Evolutionary conservation across 495 filamentous ascomycete species (phyloP), one percentile per base, ranked within the genome.

Genomic region (Aspergillus mulundensis): DNA sequence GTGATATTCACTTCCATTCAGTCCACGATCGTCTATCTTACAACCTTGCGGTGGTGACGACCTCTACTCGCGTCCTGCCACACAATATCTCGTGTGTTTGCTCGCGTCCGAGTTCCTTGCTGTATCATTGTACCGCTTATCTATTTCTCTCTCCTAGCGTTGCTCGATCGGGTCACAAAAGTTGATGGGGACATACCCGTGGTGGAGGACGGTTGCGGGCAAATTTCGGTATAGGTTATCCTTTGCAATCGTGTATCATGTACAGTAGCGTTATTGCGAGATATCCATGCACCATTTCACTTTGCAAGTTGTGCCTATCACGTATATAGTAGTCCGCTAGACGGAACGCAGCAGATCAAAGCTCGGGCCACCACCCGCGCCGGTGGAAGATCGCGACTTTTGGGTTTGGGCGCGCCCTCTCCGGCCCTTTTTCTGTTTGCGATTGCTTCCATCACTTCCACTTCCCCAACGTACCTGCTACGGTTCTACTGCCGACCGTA

Each of bases 341-440:
- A 24, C 49, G 51, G 52, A 53, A 42, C 32, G 38, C 21, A 42
- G 50, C 38, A 36, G 32, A 36, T 36, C 32, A 41, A 68, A 72
- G 73, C 73, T 74, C 71, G 73, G 73, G 65, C 70, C 72, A 71
- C 44, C 57, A 32, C 51, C 54, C 63, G 53, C 57, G 52, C 52
- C 53, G 58, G 54, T 38, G 39, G n/a, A 45, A 44, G 46, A 40
- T 67, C 72, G 72, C 72, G 72, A 74, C 71, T 73, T 57, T 57
- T 50, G 51, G 51, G 66, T 64, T 54, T 61, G 63, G 61, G 69
- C 67, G 70, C 68, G 67, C 65, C 57, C 56, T 62, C n/a, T 50
- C 19, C 54, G 57, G 52, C 38, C 45, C 60, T 61, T 56, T 60
- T 38, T 54, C 50, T 47, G 38, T 60, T 58, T 41, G 40, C 50